A percentile compares a stretch with the other conserved stretches of the same genome.
Evolutionary conservation across 768 basidiomycete species (phyloP).

Genomic region (Rhodocollybia butyracea): DNA sequence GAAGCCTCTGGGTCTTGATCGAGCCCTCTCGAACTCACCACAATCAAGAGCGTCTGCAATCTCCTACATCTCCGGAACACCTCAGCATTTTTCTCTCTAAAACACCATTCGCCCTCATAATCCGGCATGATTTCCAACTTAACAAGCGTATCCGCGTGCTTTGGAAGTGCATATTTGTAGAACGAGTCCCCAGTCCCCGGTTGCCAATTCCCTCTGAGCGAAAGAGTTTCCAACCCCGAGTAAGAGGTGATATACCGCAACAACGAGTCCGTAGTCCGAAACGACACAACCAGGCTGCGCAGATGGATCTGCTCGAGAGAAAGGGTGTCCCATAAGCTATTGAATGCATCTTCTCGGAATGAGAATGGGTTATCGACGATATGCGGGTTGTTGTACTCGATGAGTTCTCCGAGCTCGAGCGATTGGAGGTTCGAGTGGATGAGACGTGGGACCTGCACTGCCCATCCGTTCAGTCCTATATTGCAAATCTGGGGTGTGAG

Average conservation of each 20-base stretch:
- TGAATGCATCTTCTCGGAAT: neutral
- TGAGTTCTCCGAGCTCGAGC: neutral
- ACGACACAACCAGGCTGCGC: neutral
- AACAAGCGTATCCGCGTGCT: neutral
- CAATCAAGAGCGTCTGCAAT: neutral
- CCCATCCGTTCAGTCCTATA: neutral
- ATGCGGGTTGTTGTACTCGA: neutral
- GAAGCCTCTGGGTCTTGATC: neutral
- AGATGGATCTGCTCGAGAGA: neutral
- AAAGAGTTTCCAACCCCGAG: neutral
- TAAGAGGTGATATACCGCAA: neutral
- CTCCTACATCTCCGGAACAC: neutral
- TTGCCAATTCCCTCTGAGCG: neutral
- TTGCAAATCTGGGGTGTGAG: neutral
- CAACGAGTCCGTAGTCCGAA: neutral
- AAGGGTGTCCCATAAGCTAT: neutral
- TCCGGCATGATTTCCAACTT: neutral
- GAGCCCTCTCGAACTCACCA: neutral
- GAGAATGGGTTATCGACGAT: neutral
- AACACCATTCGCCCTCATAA: neutral
- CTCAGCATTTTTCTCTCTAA: neutral
- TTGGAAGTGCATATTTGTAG: neutral
- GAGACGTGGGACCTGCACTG: neutral
- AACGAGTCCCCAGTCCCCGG: neutral
- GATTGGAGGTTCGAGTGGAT: neutral